Percentiles rank a stretch among this genome's conserved stretches.
Conservation (phyloP, 441 rosid genomes). For the Capsella rubella region DNA sequence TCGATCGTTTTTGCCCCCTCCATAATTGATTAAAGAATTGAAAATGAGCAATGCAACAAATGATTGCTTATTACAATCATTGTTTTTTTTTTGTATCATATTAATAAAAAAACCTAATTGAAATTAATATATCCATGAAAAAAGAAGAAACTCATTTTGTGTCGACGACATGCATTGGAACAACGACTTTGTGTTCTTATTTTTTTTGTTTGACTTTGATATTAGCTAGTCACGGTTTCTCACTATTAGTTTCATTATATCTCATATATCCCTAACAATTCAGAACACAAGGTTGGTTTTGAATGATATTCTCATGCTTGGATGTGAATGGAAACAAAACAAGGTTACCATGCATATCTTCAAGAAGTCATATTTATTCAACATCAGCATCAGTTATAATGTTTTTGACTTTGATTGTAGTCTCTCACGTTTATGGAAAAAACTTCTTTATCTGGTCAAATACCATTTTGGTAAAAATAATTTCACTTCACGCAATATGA, state of each 20-base stretch:
- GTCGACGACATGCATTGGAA: constrained; percentile 37
- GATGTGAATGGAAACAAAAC: too few relatives aligned
- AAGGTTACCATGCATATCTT: too few relatives aligned
- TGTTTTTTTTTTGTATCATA: constrained; percentile 29
- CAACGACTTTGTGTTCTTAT: constrained; percentile 4
- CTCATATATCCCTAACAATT: background rate
- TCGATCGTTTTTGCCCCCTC: background rate
- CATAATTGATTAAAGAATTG: constrained; percentile 1
- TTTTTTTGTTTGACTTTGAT: constrained; percentile 36
- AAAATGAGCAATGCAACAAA: constrained; percentile 23
- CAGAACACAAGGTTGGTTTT: constrained; percentile 17
- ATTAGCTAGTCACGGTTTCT: background rate
- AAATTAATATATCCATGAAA: constrained; percentile 5
- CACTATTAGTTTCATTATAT: background rate
- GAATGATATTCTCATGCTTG: constrained; percentile 7
- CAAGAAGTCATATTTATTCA: too few relatives aligned
- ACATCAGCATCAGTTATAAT: background rate
- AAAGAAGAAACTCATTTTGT: constrained; percentile 21
- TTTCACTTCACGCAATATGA: background rate
- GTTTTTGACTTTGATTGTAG: background rate
- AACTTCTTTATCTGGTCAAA: too few relatives aligned
- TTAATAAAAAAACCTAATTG: background rate
- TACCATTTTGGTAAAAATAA: background rate
- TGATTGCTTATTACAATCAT: constrained; percentile 37
- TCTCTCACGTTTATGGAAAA: background rate